Evolutionary conservation across 441 rosid genomes (phyloP).

Genomic region (Codiaeum variegatum): DNA sequence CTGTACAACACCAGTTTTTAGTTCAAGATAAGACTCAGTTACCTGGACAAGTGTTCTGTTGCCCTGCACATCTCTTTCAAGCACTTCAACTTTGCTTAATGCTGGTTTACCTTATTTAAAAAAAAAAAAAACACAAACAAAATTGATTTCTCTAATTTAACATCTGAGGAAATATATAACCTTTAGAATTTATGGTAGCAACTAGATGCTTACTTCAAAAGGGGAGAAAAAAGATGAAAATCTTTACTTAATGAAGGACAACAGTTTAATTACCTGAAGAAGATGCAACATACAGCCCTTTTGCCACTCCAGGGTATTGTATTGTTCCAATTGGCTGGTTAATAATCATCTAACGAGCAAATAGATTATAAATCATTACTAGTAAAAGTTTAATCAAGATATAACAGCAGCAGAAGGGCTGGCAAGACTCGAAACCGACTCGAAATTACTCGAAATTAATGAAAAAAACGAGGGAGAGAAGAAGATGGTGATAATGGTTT

Average conservation of each 20-base stretch:
- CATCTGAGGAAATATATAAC: slow-evolving; percentile 8
- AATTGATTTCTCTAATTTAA: background rate
- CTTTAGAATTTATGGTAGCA: slow-evolving; percentile 2
- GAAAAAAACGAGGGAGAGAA: slow-evolving; percentile 17
- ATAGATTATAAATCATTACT: slow-evolving; percentile 9
- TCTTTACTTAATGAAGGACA: background rate
- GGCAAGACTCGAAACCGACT: too few species aligned
- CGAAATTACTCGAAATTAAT: too few species aligned
- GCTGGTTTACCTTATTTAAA: slow-evolving; percentile 60
- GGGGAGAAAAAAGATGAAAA: background rate
- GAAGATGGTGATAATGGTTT: background rate
- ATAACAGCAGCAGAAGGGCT: slow-evolving; percentile 8
- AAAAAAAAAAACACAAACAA: background rate
- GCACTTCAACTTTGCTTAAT: slow-evolving; percentile 70
- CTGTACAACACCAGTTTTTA: background rate
- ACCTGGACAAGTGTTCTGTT: slow-evolving; percentile 70
- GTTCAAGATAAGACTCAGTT: slow-evolving; percentile 6
- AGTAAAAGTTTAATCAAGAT: slow-evolving; percentile 8
- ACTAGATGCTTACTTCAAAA: slow-evolving; percentile 11
- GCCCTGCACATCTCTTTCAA: slow-evolving; percentile 52
- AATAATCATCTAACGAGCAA: slow-evolving; percentile 50
- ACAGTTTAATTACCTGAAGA: slow-evolving; percentile 46
- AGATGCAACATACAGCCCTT: slow-evolving; percentile 83
- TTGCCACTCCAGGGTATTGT: slow-evolving; percentile 77
- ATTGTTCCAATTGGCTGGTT: slow-evolving; percentile 71